Conservation (phyloP, 2,329 filamentous ascomycete species). For the Graphilbum ipis-grandicollis region DNA sequence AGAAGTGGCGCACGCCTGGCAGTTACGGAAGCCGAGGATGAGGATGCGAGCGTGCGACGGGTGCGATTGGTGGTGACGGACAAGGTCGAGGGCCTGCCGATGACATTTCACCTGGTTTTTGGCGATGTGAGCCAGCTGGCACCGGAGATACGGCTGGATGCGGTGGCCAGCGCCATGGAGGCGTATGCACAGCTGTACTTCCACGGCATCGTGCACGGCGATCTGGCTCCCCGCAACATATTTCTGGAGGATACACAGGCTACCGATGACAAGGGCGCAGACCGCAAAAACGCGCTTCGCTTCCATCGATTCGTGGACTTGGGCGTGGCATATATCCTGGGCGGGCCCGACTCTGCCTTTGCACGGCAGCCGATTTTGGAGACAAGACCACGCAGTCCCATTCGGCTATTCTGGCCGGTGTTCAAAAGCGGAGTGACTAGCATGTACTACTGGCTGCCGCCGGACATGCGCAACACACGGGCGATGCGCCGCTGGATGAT, state of each 20-base stretch:
- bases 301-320: slow-evolving; percentile 9
- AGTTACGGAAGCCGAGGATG: too few species aligned
- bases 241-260: slow-evolving; percentile 2
- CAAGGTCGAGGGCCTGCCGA: slow-evolving; percentile 1
- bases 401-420: slow-evolving; percentile 7
- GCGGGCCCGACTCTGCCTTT: not conserved
- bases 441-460: slow-evolving; percentile 9
- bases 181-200: slow-evolving; percentile 6
- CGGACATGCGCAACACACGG: slow-evolving; percentile 4
- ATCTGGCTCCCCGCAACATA: slow-evolving; percentile 8
- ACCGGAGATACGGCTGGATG: slow-evolving; percentile 2
- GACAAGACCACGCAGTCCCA: slow-evolving; percentile 7
- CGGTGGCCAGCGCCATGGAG: slow-evolving; percentile 6
- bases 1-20: too few species aligned
- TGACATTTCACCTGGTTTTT: slow-evolving; percentile 6
- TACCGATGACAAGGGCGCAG: not conserved
- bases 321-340: slow-evolving; percentile 6
- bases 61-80: slow-evolving; percentile 8
- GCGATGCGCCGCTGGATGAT: slow-evolving; percentile 7
- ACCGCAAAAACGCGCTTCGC: not conserved
- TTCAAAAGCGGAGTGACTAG: slow-evolving; percentile 6
- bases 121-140: slow-evolving; percentile 4
- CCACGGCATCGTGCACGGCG: slow-evolving; percentile 7
- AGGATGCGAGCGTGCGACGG: not conserved
- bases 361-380: slow-evolving; percentile 1